A percentile compares a stretch with the other conserved stretches of the same genome.
Conservation (phyloP, 1,139 yeast species). For the Lodderomyces jiufengensis region DNA sequence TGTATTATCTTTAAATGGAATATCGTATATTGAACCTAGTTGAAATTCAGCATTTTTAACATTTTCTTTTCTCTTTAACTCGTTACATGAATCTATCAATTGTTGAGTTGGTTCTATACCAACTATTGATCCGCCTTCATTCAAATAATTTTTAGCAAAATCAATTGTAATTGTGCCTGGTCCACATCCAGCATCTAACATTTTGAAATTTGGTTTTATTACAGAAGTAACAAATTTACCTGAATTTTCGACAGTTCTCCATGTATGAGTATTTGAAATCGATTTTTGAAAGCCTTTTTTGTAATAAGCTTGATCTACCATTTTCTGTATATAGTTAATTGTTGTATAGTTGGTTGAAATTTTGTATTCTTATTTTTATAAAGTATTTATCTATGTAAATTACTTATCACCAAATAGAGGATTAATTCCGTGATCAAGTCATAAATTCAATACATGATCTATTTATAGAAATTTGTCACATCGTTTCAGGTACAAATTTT, state of each 20-base stretch:
- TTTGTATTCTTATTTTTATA: no score
- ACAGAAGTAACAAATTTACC: constrained; percentile 26
- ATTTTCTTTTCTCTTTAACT: constrained; percentile 19
- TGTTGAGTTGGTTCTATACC: constrained; percentile 34
- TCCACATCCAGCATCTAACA: constrained; percentile 44
- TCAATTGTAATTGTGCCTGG: constrained; percentile 41
- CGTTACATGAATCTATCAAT: constrained; percentile 25
- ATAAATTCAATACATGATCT: no score
- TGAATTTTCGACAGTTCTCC: constrained; percentile 32
- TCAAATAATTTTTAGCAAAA: constrained; percentile 25
- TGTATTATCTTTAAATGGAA: constrained; percentile 31
- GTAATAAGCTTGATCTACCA: constrained; percentile 22
- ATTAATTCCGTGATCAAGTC: no score
- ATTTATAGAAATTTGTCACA: no score
- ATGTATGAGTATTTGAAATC: constrained; percentile 28
- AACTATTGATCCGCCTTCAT: constrained; percentile 26
- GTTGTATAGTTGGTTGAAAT: no score
- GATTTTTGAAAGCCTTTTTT: constrained; percentile 19
- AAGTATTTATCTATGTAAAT: no score
- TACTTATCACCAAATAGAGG: no score
- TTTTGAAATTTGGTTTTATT: constrained; percentile 21
- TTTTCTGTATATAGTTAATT: no score
- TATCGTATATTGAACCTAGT: constrained; percentile 26
- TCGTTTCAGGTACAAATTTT: no score
- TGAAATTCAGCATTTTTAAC: constrained; percentile 28